Evolutionary conservation across 768 basidiomycete genomes (phyloP).

Genomic region (Dendrothele bispora): DNA sequence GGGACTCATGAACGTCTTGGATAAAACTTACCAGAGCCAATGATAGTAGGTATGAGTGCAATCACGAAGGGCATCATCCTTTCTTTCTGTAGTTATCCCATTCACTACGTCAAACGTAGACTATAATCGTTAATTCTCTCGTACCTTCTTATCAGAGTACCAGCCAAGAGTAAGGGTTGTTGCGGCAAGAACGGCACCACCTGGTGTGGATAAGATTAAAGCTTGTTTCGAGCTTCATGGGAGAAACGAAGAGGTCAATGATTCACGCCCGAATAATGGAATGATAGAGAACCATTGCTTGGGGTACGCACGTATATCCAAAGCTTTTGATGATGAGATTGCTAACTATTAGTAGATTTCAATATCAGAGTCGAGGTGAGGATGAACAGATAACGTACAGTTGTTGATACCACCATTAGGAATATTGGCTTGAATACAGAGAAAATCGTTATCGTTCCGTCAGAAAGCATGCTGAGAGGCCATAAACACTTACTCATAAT

Average conservation of each 20-base stretch:
- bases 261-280: no score
- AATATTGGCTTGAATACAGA: conserved; percentile 48
- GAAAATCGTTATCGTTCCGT: no score
- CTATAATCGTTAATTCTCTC: not conserved
- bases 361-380: not conserved
- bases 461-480: not conserved
- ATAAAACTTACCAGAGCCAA: conserved; percentile 44
- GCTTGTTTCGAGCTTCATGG: conserved; percentile 58
- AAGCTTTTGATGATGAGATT: conserved; percentile 64
- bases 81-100: conserved; percentile 37
- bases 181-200: conserved; percentile 47
- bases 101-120: not conserved
- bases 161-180: conserved; percentile 57
- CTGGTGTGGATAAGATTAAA: conserved; percentile 58
- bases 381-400: conserved; percentile 37
- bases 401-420: conserved; percentile 66
- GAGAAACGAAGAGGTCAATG: not conserved
- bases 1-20: not conserved
- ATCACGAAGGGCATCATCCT: conserved; percentile 63
- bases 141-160: conserved; percentile 65
- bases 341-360: conserved; percentile 39
- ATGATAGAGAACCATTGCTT: not conserved
- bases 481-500: conserved; percentile 46
- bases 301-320: conserved; percentile 59
- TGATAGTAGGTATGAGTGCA: conserved; percentile 56